Evolutionary conservation across 2,329 filamentous ascomycete genomes (phyloP).

Genomic region (Samsoniella hepiali): DNA sequence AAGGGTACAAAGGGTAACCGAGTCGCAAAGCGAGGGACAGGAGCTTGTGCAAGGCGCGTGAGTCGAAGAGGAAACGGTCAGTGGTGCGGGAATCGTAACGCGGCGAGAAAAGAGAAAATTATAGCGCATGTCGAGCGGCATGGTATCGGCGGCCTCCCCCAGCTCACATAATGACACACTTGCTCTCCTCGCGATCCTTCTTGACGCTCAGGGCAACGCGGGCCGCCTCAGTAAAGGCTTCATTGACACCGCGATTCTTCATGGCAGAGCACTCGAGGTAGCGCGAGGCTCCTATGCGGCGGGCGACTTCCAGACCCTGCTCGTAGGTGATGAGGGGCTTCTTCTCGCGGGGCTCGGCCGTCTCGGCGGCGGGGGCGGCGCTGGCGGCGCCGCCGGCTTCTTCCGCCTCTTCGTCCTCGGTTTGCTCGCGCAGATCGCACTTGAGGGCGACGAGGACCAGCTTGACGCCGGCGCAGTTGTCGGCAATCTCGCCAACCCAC

Average conservation of each 20-base stretch:
- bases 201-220: conserved; percentile 80
- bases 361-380: conserved; percentile 25
- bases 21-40: not conserved
- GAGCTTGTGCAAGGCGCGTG: not conserved
- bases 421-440: conserved; percentile 85
- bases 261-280: conserved; percentile 99
- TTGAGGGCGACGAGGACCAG: conserved; percentile 94
- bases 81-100: conserved; percentile 9
- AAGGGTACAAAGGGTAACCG: not conserved
- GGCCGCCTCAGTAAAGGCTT: conserved; percentile 96
- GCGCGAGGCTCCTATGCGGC: conserved; percentile 85
- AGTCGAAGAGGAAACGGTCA: not conserved
- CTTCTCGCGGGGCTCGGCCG: conserved; percentile 50
- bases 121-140: not conserved
- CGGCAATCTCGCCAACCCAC: conserved; percentile 96
- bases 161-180: conserved; percentile 58
- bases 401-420: conserved; percentile 65
- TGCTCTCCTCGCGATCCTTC: conserved; percentile 60
- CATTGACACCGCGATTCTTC: conserved; percentile 96
- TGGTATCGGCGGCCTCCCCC: not conserved
- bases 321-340: conserved; percentile 83
- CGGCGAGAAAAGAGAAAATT: not conserved
- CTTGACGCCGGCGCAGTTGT: conserved; percentile 95
- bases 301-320: conserved; percentile 84
- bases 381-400: conserved; percentile 49